A percentile compares a stretch with the other conserved stretches of the same genome.
phyloP scores from a whole-genome alignment of 2,329 filamentous ascomycete species.

The Aspergillus unguis region DNA sequence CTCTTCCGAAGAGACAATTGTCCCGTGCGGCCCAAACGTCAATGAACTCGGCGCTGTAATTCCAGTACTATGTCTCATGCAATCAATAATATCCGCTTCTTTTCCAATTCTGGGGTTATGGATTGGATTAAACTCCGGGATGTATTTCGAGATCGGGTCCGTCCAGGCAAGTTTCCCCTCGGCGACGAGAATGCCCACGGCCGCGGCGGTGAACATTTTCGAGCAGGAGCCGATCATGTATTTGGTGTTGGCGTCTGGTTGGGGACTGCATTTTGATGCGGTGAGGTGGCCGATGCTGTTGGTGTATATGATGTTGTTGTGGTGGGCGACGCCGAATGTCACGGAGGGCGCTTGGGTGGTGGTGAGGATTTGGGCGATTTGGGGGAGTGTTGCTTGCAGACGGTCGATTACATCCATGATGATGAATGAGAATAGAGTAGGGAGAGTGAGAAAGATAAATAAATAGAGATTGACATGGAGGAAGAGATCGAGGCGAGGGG shows the following conservation, averaged over 20 bases:
- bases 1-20: neutral
- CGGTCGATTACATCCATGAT: too few species aligned
- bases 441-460: too few species aligned
- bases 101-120: slow-evolving; percentile 16
- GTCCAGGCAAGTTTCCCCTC: slow-evolving; percentile 23
- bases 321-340: slow-evolving; percentile 22
- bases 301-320: slow-evolving; percentile 16
- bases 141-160: slow-evolving; percentile 18
- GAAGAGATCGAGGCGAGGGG: too few species aligned
- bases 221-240: slow-evolving; percentile 25
- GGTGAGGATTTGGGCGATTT: neutral
- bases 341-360: neutral
- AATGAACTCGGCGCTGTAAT: slow-evolving; percentile 10
- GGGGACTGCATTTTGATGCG: neutral
- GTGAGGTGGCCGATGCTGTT: slow-evolving; percentile 22
- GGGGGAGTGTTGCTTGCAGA: neutral
- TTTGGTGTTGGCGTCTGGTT: slow-evolving; percentile 22
- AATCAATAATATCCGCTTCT: slow-evolving; percentile 23
- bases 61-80: slow-evolving; percentile 26
- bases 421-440: too few species aligned
- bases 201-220: slow-evolving; percentile 27
- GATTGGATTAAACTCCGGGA: slow-evolving; percentile 22
- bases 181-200: slow-evolving; percentile 25
- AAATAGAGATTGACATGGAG: too few species aligned
- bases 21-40: slow-evolving; percentile 3